phyloP scores from a whole-genome alignment of 2,329 filamentous ascomycete species.

The Penicillium palitans region DNA sequence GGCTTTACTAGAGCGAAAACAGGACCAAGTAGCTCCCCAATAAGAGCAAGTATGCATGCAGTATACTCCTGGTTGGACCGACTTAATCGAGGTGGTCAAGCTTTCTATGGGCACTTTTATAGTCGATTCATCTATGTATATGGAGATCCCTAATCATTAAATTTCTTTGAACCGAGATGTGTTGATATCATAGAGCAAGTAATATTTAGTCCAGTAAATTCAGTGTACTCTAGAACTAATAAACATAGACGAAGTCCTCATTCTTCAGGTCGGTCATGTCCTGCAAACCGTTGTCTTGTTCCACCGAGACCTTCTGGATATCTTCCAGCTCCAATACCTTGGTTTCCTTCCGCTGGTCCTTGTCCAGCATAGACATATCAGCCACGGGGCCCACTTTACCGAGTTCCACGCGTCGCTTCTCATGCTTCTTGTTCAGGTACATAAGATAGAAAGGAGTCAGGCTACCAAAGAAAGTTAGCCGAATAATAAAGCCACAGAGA shows the following conservation, averaged over 20 bases:
- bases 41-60: too few relatives aligned
- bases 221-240: not conserved
- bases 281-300: conserved; percentile 12
- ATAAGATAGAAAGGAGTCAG: conserved; percentile 35
- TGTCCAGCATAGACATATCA: conserved; percentile 39
- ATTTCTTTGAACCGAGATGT: too few relatives aligned
- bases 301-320: conserved; percentile 3
- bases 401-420: conserved; percentile 29
- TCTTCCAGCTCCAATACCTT: conserved; percentile 14
- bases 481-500: not conserved
- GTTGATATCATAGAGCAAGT: too few relatives aligned
- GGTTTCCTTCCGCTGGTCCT: conserved; percentile 14
- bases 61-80: too few relatives aligned
- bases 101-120: too few relatives aligned
- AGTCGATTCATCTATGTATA: too few relatives aligned
- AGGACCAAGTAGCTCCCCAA: too few relatives aligned
- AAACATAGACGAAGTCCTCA: conserved; percentile 17
- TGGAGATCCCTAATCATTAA: too few relatives aligned
- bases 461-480: conserved; percentile 10
- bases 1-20: too few relatives aligned
- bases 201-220: not conserved
- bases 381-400: conserved; percentile 32
- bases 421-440: conserved; percentile 33
- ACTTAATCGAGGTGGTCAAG: too few relatives aligned
- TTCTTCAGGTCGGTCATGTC: conserved; percentile 15